Base-by-base conservation (phyloP, 306 rosid species). In the Sechiopsis laciniata region DNA sequence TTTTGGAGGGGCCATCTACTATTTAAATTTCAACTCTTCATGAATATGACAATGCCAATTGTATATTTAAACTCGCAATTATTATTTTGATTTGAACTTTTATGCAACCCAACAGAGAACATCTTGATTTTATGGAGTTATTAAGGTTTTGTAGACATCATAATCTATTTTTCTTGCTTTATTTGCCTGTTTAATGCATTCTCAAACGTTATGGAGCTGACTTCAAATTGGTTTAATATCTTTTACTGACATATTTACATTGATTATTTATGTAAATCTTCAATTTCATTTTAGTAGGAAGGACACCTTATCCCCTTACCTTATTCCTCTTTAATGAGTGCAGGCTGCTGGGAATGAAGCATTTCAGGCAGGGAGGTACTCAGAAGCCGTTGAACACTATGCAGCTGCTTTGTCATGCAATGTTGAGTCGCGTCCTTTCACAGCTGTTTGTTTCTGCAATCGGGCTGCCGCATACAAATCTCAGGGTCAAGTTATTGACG, bases 391-490 rank as follows among this genome's bases (percentile, higher is more conserved):
- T 79, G 97, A 94, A 68, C 88, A 81, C 75, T 94, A 91, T 77
- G 80, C 92, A 56, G 79, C 87, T 81, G 95, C 96, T 82, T 83
- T 94, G 83, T 88, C 88, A 29, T 94, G 84, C 76, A 89, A 86
- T 82, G 85, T 82, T 57, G 97, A 91, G 85, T 91, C 99, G 35
- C 90, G 88, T 52, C 91, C 95, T 64, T 91, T 94, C 75, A 78
- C 96, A 62, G 95, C 97, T 68, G 90, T 94, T 78, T 91, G 97
- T 80, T 91, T 89, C 59, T 94, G 96, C 85, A 94, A 91, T 83
- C 99, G 99, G 45, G 99, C 99, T 35, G 96, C 99, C 40, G 96
- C 99, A 65, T 85, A 87, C 81, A 94, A 89, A 88, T 97, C 88
- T 21, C 76, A 85, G 77, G 97, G 96, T 70, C 99, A 94, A 83